These are phyloP conservation scores for Boletus reticulatus DNA, from an alignment of 768 basidiomycete genomes.

Conservation along the genomic window DNA sequence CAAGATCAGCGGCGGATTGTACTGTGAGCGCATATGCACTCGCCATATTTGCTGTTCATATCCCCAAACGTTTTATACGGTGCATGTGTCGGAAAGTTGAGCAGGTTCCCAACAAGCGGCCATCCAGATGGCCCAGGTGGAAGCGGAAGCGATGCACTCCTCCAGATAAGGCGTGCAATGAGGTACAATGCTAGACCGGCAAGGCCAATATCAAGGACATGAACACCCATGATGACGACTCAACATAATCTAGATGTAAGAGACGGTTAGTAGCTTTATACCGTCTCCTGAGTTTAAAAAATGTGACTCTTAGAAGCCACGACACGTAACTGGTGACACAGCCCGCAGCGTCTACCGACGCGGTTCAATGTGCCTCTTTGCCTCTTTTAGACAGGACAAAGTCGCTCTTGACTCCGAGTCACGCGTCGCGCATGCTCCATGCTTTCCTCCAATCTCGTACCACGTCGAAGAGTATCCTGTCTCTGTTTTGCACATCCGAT, in stretches of 20 bases:
- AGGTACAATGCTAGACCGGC: conserved; percentile 11
- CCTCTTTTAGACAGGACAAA: no score
- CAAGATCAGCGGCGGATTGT: conserved; percentile 5
- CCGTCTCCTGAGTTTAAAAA: no score
- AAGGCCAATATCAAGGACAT: not conserved
- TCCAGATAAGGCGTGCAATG: not conserved
- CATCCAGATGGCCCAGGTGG: conserved; percentile 14
- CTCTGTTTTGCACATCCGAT: no score
- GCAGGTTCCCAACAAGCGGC: conserved; percentile 50
- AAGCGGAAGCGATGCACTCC: not conserved
- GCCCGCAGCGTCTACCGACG: no score
- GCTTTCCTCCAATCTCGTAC: no score
- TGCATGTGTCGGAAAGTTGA: conserved; percentile 51
- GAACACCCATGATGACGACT: not conserved
- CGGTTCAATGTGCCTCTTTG: no score
- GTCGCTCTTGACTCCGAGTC: no score
- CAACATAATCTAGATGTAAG: no score
- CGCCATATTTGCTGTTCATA: conserved; percentile 43
- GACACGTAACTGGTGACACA: no score
- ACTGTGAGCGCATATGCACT: conserved; percentile 9
- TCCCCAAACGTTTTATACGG: conserved; percentile 51
- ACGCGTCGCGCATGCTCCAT: no score
- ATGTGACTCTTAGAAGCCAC: no score
- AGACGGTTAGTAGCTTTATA: not conserved
- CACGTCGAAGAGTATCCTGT: no score